Percentiles rank a stretch among this genome's conserved stretches.
phyloP scores from a whole-genome alignment of 78 protist genomes.

The Dictyostelium capitatum region DNA sequence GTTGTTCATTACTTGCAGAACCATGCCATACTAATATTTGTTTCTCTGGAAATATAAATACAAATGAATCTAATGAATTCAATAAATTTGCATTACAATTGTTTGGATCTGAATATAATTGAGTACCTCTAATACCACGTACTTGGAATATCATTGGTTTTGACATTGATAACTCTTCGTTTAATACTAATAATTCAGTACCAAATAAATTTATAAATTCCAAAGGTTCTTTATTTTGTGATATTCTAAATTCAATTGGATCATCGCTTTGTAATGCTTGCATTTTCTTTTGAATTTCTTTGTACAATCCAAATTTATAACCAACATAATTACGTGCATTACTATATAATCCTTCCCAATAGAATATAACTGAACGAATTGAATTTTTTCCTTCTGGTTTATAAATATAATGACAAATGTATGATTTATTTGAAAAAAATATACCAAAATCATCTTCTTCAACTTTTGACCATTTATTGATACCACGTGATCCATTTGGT shows the following conservation, averaged over 20 bases:
- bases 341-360: constrained; percentile 57
- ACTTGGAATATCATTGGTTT: constrained; percentile 74
- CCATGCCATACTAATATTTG: constrained; percentile 72
- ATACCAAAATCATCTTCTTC: constrained; percentile 81
- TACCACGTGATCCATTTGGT: neutral
- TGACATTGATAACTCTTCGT: constrained; percentile 25
- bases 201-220: constrained; percentile 59
- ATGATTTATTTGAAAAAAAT: constrained; percentile 43
- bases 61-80: constrained; percentile 46
- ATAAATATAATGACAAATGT: constrained; percentile 63
- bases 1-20: constrained; percentile 21
- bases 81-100: neutral
- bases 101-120: neutral
- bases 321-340: constrained; percentile 38
- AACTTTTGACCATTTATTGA: constrained; percentile 32
- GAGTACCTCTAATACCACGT: constrained; percentile 2
- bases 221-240: constrained; percentile 61
- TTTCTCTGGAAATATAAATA: constrained; percentile 48
- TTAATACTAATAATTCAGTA: constrained; percentile 32
- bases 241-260: constrained; percentile 57
- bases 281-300: constrained; percentile 74
- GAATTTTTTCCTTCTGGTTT: constrained; percentile 59
- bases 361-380: constrained; percentile 48
- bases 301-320: constrained; percentile 67
- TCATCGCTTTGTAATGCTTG: constrained; percentile 50